These are phyloP conservation scores for Ustilago cynodontis DNA, from an alignment of 1,284 basidiomycete species.

Conservation along the genomic window DNA sequence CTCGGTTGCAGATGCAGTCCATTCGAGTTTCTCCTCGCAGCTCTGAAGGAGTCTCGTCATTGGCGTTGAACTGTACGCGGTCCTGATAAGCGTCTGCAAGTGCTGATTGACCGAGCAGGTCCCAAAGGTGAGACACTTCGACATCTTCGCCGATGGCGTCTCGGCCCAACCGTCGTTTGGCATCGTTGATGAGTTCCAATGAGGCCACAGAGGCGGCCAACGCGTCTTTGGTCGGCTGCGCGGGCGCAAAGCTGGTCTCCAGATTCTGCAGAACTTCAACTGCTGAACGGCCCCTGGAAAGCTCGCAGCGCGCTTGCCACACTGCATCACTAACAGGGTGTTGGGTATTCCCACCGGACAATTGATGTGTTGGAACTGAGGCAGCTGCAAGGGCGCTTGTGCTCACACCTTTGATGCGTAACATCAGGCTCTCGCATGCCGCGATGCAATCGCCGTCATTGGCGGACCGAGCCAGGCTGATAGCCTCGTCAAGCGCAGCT, in stretches of 20 bases:
- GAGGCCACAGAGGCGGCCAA: constrained; percentile 32
- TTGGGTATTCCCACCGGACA: background rate
- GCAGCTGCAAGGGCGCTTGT: constrained; percentile 26
- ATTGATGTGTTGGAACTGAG: background rate
- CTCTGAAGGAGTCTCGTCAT: background rate
- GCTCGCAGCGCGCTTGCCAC: constrained; percentile 32
- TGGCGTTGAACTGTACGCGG: background rate
- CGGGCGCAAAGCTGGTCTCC: constrained; percentile 16
- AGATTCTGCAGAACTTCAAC: constrained; percentile 34
- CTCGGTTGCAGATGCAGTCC: constrained; percentile 26
- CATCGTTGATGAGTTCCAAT: constrained; percentile 41
- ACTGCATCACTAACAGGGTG: constrained; percentile 23
- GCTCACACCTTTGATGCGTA: constrained; percentile 32
- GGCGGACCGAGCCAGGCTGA: constrained; percentile 47
- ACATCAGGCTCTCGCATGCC: constrained; percentile 48
- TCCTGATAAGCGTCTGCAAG: constrained; percentile 32
- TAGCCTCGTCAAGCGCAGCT: constrained; percentile 46
- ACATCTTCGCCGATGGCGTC: constrained; percentile 15
- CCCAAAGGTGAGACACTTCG: constrained; percentile 31
- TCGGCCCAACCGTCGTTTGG: constrained; percentile 35
- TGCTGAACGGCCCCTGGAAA: constrained; percentile 21
- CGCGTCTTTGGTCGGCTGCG: constrained; percentile 21
- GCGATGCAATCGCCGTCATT: constrained; percentile 49
- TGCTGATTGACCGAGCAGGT: constrained; percentile 21
- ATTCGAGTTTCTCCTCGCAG: constrained; percentile 28